These are phyloP conservation scores for Apiospora pterosperma DNA, from an alignment of 2,329 filamentous ascomycete genomes.

Conservation along the genomic window DNA sequence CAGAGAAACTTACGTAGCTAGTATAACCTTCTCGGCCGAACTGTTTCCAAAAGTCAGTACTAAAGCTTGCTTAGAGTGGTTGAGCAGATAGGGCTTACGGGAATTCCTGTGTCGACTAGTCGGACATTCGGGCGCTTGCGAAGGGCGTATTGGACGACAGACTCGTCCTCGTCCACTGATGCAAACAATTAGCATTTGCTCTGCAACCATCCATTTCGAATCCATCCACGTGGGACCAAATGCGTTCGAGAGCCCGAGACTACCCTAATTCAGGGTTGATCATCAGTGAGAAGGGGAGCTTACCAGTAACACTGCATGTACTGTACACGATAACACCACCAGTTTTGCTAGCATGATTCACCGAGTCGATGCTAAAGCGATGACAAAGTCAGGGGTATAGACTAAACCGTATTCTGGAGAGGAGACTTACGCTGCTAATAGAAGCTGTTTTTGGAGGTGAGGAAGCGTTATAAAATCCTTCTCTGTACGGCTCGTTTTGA, in stretches of 20 bases:
- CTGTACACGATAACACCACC: slow-evolving; percentile 88
- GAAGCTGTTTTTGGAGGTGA: slow-evolving; percentile 90
- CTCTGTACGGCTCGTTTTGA: slow-evolving; percentile 98
- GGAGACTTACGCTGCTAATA: slow-evolving; percentile 57
- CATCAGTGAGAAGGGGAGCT: neutral
- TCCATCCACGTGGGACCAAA: neutral
- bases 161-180: slow-evolving; percentile 88
- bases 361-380: slow-evolving; percentile 69
- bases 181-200: neutral
- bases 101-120: slow-evolving; percentile 85
- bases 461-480: slow-evolving; percentile 91
- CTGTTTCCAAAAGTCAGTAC: neutral
- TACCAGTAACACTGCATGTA: slow-evolving; percentile 4
- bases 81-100: slow-evolving; percentile 22
- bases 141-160: slow-evolving; percentile 90
- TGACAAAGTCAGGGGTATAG: neutral
- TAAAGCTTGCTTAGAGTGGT: neutral
- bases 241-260: neutral
- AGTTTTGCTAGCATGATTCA: slow-evolving; percentile 86
- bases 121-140: slow-evolving; percentile 89
- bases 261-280: neutral
- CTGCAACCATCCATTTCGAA: neutral
- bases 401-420: neutral
- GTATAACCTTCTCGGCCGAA: slow-evolving; percentile 95
- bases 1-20: slow-evolving; percentile 57